Evolutionary conservation across 345 rosid species (phyloP), one percentile per base, ranked within the genome.

Genomic region (Salix udensis): DNA sequence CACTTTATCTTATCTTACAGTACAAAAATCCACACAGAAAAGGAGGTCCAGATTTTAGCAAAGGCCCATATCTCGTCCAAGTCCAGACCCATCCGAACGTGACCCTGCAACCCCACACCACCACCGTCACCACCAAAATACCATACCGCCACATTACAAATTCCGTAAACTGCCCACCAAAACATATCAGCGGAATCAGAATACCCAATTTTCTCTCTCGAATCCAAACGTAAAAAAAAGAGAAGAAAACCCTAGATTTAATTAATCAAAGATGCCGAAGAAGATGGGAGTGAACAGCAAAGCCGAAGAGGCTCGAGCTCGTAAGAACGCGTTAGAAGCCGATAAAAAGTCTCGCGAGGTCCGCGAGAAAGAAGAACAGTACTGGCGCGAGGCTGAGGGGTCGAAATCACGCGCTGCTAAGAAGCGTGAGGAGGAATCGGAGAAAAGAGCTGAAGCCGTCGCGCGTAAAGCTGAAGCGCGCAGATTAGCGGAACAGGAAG

Each of bases 331-430:
- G 10, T 68, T 87, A 7, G 98, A 96, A 82, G 1, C 91, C 62
- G 95, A 91, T 71, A 89, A 90, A 39, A 92, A 92, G 88, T 92
- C 86, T n/a, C 95, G 91, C 1, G 93, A 89, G 82, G 73, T 82
- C 0, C 89, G 86, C 39, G 89, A 93, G 76, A 92, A 93, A 86
- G 98, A 96, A 74, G 98, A 93, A 11, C 84, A 86, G 78, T 92
- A 92, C 89, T 93, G 99, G 99, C 94, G 91, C 31, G 98, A 93
- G 55, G 97, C 97, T 40, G 98, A 96, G 84, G 98, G 97, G 26
- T 46, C 85, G 7, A 96, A 84, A 84, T 92, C 99, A 9, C 91
- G 90, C 23, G 89, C 96, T 30, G 87, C 89, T 21, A 96, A 92
- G 92, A 93, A 92, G 72, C 89, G 94, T 0, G 99, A 96, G 85